Evolutionary conservation across 2,329 filamentous ascomycete genomes (phyloP).

Genomic region (Chrysoporthe puriensis): DNA sequence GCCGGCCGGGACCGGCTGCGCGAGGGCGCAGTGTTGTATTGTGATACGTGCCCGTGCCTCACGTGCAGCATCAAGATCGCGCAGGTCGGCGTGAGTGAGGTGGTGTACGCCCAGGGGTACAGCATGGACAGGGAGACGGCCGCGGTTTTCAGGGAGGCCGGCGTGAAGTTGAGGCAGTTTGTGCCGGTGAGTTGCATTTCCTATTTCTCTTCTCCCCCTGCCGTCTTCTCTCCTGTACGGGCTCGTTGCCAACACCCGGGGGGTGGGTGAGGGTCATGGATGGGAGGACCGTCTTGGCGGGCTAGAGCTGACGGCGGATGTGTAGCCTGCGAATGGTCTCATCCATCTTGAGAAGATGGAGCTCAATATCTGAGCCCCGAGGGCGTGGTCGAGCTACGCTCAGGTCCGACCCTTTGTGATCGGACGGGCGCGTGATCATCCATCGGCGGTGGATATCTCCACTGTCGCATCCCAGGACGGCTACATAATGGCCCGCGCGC

Average conservation of each 20-base stretch:
- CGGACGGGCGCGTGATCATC: background rate
- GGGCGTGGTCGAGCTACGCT: background rate
- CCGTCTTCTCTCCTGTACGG: background rate
- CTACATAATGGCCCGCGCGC: too few species aligned
- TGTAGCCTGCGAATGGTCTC: slow-evolving; percentile 65
- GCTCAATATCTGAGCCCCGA: slow-evolving; percentile 32
- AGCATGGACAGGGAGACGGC: slow-evolving; percentile 91
- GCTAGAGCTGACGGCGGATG: background rate
- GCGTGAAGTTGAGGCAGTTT: slow-evolving; percentile 85
- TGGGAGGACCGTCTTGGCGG: too few species aligned
- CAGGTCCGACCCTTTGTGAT: background rate
- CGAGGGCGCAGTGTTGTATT: slow-evolving; percentile 83
- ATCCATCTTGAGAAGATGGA: slow-evolving; percentile 63
- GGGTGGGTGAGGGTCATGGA: too few species aligned
- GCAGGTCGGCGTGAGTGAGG: slow-evolving; percentile 93
- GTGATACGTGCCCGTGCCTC: slow-evolving; percentile 93
- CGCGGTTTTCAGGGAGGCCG: slow-evolving; percentile 79
- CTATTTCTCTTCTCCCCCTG: background rate
- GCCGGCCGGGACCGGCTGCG: slow-evolving; percentile 89
- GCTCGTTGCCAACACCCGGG: too few species aligned
- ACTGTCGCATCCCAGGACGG: too few species aligned
- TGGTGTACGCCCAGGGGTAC: slow-evolving; percentile 92
- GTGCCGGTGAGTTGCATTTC: slow-evolving; percentile 65
- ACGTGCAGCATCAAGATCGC: slow-evolving; percentile 99
- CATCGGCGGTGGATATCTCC: background rate